Base-by-base conservation (phyloP, 2,329 filamentous ascomycete genomes). In the Myotisia sp. region DNA sequence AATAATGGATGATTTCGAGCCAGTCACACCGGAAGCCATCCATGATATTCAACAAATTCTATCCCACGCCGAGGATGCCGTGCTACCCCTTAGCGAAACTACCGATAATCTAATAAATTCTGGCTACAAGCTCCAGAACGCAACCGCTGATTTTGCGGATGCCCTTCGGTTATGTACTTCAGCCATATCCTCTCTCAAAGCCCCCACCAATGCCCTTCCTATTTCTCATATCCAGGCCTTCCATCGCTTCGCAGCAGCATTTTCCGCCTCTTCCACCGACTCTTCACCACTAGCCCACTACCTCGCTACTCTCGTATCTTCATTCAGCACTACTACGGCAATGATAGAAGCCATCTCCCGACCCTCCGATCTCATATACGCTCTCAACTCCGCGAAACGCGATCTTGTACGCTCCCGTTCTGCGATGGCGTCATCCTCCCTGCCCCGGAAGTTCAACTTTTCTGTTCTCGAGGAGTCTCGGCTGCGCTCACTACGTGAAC, bases 41-140 rank as follows among this genome's bases (percentile, higher is more conserved):
- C 73, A 76, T 18, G 87, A 94, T 56, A 85, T 94, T 2, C 87
- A 95, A 50, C 77, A 90, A 46, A 93, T 98, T 55, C 77, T 93
- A 34, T 77, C 84, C 34, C 82, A 93, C 51, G 87, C 87, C 13
- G 74, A 84, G 46, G 87, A 95, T 36, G 86, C 85, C 56, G 77
- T 98, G 24, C 76, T 85, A 33, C 75, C 78, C 42, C 74, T 95
- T 39, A 86, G 86, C 48, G 76, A 79, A 47, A 79, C 82, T 36
- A 87, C 81, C 1, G 82, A 81, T 55, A 83, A 76, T 45, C 74
- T 92, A 33, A 77, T 90, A 24, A 75, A 87, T 37, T 72, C 84
- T 37, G 76, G 79, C 16, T 87, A 90, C 51, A 71, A 72, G 39
- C 59, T 87, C 18, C 74, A 75, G 29, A 74, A 80, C 45, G 71